Base-by-base conservation (phyloP, 257 asterid species). In the Scutellaria baicalensis region DNA sequence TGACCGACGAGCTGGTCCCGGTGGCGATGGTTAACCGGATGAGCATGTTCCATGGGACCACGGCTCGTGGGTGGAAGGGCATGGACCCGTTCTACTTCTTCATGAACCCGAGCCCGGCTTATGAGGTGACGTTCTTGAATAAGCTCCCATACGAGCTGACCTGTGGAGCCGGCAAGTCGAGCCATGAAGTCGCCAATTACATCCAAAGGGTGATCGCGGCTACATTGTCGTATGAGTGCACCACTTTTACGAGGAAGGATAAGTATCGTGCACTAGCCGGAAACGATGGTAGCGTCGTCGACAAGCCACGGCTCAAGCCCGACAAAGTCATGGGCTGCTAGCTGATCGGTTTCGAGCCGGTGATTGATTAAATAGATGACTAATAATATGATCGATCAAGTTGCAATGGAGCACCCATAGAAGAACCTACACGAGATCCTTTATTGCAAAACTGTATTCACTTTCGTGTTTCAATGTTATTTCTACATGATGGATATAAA, bases 1-100 rank as follows among this genome's bases (percentile, higher is more conserved):
- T 91, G 1, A 84, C 97, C 0, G 91, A 89, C 36, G 78, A 89
- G n/a, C 71, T 91, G 0, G 91, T 91, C 1, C 97, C 96, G 0
- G 95, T 91, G 9, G 97, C 96, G 0, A 87, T 87, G 88, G 23
- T 73, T 13, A 83, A 73, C 49, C 69, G 80, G 51, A 89, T 83
- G 95, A 89, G 85, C 79, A 82, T 87, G 93, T 89, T 91, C 59
- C 91, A 91, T 12, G 97, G 97, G 39, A 91, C 95, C 6, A 89
- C 96, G 14, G 96, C 96, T 6, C 78, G 91, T n/a, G 97, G 97
- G 1, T 91, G 92, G 93, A 91, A 91, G 60, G 96, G 90, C 36
- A 70, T 91, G 93, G 95, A 89, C 64, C 92, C 96, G 27, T 87
- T 85, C 54, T 91, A 84, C 74, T 89, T 91, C 67, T 85, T 87